phyloP scores from a whole-genome alignment of 106 monocot species.

The Dendrobium chrysotoxum region DNA sequence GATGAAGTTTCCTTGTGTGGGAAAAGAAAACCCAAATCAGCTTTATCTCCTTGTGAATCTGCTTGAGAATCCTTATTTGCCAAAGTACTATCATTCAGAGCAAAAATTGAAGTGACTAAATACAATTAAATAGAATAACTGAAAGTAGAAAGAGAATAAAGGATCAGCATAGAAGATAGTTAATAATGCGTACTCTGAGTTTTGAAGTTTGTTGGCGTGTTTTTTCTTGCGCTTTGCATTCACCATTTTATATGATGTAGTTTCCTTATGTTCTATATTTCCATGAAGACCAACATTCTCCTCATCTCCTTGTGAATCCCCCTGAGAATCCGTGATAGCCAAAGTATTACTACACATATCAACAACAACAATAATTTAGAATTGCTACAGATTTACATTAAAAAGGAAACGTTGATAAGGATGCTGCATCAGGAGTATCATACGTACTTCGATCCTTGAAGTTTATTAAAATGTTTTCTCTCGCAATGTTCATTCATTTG shows the following conservation, averaged over 20 bases:
- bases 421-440: not conserved
- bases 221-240: conserved; percentile 1
- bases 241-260: not conserved
- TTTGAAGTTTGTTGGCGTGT: not conserved
- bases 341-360: not conserved
- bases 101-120: not conserved
- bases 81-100: not conserved
- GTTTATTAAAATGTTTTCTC: not conserved
- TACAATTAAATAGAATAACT: not conserved
- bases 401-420: not conserved
- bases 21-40: not conserved
- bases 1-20: conserved; percentile 1
- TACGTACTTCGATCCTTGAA: conserved; percentile 2
- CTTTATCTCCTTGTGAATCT: not conserved
- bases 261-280: not conserved
- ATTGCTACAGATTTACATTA: not conserved
- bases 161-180: not conserved
- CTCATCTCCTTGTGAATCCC: not conserved
- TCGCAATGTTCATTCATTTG: not conserved
- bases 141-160: not conserved
- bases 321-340: not conserved
- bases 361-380: not conserved
- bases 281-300: conserved; percentile 7
- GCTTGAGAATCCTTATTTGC: conserved; percentile 1
- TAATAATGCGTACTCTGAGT: not conserved